Evolutionary conservation across 2,329 filamentous ascomycete species (phyloP), one percentile per base, ranked within the genome.

Genomic region (Phoma herbarum): DNA sequence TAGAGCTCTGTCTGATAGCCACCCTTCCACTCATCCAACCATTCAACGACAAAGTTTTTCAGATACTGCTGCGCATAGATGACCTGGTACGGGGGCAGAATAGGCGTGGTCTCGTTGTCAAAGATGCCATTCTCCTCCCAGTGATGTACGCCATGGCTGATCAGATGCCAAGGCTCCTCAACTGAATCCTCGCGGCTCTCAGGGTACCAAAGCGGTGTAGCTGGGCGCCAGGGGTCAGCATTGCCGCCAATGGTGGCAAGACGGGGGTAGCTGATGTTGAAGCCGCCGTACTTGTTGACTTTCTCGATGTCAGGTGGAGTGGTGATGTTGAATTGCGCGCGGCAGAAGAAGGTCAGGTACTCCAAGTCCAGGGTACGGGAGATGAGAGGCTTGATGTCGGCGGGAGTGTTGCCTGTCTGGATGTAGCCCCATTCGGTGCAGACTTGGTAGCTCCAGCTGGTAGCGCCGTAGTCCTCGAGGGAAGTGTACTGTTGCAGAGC

Each of bases 181-280:
- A 80, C 77, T 0, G 90, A 90, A 43, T 84, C 90, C 14, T 80
- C 76, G 20, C 90, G 81, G 28, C 81, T 77, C 0, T 82, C 80
- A 0, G 87, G 83, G n/a, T 86, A 84, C 0, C 87, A 88, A 48
- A 94, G 88, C 0, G 90, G 86, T 0, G 88, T 90, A 0, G 90
- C 90, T 0, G 87, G 86, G 18, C 89, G 85, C 92, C 92, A 96
- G 0, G 92, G 91, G 71, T 96, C 92, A 55, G 86, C 85, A 62
- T 91, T 85, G 26, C 92, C 92, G 61, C 93, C 91, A 37, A 96
- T 81, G 46, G 91, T 84, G 2, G 92, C 92, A 0, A 96, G 84
- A 1, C 92, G 88, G 1, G 88, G 85, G 71, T 92, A 93, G 44
- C 85, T 84, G 66, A 95, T 88, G 72, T 85, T 79, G 75, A 88